Evolutionary conservation across 208 protist genomes (phyloP).

Genomic region (Phytomonas sp.): DNA sequence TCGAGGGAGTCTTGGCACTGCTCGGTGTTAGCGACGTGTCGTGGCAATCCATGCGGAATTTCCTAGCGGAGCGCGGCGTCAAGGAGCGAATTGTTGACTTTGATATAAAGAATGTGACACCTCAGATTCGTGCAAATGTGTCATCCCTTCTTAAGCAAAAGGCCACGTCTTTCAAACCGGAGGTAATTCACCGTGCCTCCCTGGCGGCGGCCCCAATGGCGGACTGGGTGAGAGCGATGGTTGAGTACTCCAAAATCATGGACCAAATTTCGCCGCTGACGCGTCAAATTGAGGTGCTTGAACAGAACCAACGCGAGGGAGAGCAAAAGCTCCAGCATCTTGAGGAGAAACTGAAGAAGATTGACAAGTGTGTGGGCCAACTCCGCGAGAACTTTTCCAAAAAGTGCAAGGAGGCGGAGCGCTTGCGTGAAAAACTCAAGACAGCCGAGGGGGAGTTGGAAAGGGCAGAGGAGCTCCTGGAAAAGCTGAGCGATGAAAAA

Average conservation of each 20-base stretch:
- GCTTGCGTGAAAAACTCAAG: constrained; percentile 76
- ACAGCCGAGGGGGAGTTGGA: constrained; percentile 86
- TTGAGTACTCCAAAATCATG: constrained; percentile 93
- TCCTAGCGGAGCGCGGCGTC: constrained; percentile 88
- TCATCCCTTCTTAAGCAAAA: constrained; percentile 84
- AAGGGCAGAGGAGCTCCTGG: constrained; percentile 89
- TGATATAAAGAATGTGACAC: constrained; percentile 89
- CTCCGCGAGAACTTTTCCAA: constrained; percentile 75
- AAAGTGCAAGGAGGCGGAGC: constrained; percentile 92
- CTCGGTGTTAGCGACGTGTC: constrained; percentile 92
- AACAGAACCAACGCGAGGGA: constrained; percentile 62
- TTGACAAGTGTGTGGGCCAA: constrained; percentile 78
- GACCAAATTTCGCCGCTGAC: constrained; percentile 87
- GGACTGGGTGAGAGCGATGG: constrained; percentile 94
- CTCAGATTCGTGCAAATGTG: constrained; percentile 72
- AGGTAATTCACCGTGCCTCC: constrained; percentile 87
- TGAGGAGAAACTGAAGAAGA: constrained; percentile 80
- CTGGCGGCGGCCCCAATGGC: constrained; percentile 94
- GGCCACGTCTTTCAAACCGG: constrained; percentile 87
- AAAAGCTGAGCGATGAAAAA: constrained; percentile 94
- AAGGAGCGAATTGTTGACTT: constrained; percentile 96
- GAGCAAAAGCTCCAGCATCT: constrained; percentile 71
- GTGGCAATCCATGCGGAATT: constrained; percentile 95
- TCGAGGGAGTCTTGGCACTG: constrained; percentile 94
- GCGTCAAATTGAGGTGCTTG: constrained; percentile 72